Base-by-base conservation (phyloP, 176 grass and related monocot genomes). In the Musa itinerans region DNA sequence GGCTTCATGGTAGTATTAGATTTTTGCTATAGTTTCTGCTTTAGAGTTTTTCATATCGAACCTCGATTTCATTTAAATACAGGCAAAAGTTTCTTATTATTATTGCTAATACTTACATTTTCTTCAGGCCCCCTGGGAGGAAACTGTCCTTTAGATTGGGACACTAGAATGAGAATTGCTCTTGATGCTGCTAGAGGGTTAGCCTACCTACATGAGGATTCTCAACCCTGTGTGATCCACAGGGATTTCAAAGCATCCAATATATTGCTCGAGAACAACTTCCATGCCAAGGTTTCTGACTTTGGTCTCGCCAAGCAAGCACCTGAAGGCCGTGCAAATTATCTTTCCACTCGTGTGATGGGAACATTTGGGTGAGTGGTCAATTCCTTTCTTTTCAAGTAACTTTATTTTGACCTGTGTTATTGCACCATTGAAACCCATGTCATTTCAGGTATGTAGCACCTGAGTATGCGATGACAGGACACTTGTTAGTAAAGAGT, bases 301-400 rank as follows among this genome's bases (percentile, higher is more conserved):
- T 98, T 98, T 78, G 94, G 94, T 82, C 84, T 98, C 57, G 94
- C 94, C 29, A 98, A 93, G 77, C 90, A 91, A 78, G 94, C 90
- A 15, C 90, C 88, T 6, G 94, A 93, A 89, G 94, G 90, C 10
- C 84, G 81, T 22, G 19, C 78, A 29, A 91, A 98, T 85, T 92
- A 91, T 82, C 84, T 98, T 75, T 98, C 94, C n/a, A 98, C 94
- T 69, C 94, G 94, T 89, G 94, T 98, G 2, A 98, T 98, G 94
- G 94, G 94, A 82, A 98, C 94, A 75, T 98, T 98, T 73, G 94
- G 94, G 94, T 98, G 88, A 88, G 76, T 29, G 2, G 1, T 66
- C 52, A 65, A 53, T 72, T 27, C 71, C 52, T 48, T 76, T 78
- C 82, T 59, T 54, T 78, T 76, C 54, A 62, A 62, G 57, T 62